These are phyloP conservation scores for Eucalyptus lansdowneana DNA, from an alignment of 345 rosid species.

Conservation along the genomic window DNA sequence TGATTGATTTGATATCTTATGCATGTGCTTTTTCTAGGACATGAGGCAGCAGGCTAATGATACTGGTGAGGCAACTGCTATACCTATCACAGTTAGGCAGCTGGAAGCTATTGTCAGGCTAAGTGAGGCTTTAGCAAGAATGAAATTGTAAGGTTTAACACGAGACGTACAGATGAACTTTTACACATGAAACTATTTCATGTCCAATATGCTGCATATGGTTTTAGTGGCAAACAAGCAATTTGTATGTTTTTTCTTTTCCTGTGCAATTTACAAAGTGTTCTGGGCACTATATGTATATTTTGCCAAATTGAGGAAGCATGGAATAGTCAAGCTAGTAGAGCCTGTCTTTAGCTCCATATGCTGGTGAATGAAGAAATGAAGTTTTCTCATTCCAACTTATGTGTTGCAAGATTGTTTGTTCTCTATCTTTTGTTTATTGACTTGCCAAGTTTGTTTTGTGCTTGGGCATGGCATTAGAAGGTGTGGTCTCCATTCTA, in stretches of 20 bases:
- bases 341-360: not conserved
- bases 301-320: not conserved
- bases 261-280: not conserved
- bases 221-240: not conserved
- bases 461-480: not conserved
- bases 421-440: not conserved
- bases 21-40: constrained; percentile 26
- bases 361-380: not conserved
- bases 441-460: not conserved
- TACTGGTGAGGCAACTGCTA: constrained; percentile 77
- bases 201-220: not conserved
- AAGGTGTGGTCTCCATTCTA: not conserved
- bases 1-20: not conserved
- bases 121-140: constrained; percentile 89
- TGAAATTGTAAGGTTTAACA: constrained; percentile 66
- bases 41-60: constrained; percentile 97
- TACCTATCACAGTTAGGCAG: constrained; percentile 93
- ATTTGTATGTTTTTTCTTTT: not conserved
- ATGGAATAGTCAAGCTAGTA: not conserved
- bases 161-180: not conserved
- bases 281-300: not conserved
- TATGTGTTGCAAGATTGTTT: not conserved
- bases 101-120: constrained; percentile 87
- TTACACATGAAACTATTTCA: not conserved
- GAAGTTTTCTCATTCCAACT: not conserved